Evolutionary conservation across 352 stramenopile genomes (phyloP).

Genomic region (Globisporangium emineosum): DNA sequence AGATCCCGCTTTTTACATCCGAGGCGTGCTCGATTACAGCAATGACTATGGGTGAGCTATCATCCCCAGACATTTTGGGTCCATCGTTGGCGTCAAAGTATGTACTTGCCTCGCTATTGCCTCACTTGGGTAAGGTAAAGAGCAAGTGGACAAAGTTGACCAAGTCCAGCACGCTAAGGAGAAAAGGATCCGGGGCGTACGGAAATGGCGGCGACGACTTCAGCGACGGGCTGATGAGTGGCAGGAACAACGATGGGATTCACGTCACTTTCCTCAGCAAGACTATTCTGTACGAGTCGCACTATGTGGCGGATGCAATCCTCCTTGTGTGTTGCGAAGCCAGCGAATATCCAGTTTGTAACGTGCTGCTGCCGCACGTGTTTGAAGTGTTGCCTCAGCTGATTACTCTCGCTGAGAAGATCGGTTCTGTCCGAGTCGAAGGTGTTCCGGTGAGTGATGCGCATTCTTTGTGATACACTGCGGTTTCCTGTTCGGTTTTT

Average conservation of each 20-base stretch:
- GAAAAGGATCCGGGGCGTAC: constrained; percentile 26
- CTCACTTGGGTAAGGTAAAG: constrained; percentile 47
- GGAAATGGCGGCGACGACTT: background rate
- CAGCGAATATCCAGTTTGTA: constrained; percentile 40
- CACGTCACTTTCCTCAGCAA: constrained; percentile 68
- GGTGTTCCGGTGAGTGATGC: constrained; percentile 53
- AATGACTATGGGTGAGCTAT: constrained; percentile 47
- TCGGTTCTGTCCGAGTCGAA: constrained; percentile 59
- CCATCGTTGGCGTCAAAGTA: constrained; percentile 61
- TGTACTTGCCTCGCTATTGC: constrained; percentile 49
- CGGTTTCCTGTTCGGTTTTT: background rate
- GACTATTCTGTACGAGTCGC: constrained; percentile 51
- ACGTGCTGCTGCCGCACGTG: constrained; percentile 49
- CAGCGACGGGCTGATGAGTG: constrained; percentile 19
- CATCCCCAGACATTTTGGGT: constrained; percentile 48
- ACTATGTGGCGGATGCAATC: constrained; percentile 64
- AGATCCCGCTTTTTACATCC: constrained; percentile 32
- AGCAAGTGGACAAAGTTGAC: constrained; percentile 57
- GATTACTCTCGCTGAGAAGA: constrained; percentile 54
- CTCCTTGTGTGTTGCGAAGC: constrained; percentile 64
- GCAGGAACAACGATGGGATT: constrained; percentile 38
- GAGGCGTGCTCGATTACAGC: constrained; percentile 46
- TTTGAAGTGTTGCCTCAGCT: constrained; percentile 60
- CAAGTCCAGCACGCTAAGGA: constrained; percentile 34
- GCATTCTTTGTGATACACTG: background rate